Base-by-base conservation (phyloP, 352 stramenopile species). In the Elongisporangium senticosum region DNA sequence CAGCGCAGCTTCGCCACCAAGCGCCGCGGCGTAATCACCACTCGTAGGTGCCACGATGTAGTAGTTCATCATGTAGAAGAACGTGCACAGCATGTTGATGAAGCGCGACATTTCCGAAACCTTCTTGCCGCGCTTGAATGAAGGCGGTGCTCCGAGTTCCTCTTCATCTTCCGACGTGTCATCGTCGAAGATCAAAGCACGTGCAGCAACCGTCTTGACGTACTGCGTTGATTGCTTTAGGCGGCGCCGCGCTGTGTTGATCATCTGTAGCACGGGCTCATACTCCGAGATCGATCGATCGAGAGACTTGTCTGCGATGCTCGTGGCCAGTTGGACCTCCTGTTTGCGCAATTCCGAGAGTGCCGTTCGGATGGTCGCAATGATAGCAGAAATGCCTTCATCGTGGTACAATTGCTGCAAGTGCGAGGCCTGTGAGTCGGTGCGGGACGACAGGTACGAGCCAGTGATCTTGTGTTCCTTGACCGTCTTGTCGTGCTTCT, bases 41-140 rank as follows among this genome's bases (percentile, higher is more conserved):
- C 86, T 96, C 19, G 93, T 98, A 7, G 96, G 96, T 39, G 94
- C 93, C 11, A 98, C 94, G 67, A 99, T 98, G 77, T 98, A 98
- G 78, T 98, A 99, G 80, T 99, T 99, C 54, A 88, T 96, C 93
- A 98, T 98, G 79, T 98, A 99, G 33, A 99, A 73, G 72, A 98
- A 97, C 3, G 95, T 98, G 50, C 83, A 96, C 7, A 89, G 70
- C 69, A 98, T 90, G 74, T 99, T 99, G 55, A 99, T 82, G 52
- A 89, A 72, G 49, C 86, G 78, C 19, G 86, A 96, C 13, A 82
- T 65, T 55, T 89, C 66, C 4, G 80, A 91, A 26, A 68, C 62
- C 48, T 77, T 64, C 40, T 60, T 64, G 7, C 78, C 64, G 15
- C 72, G 64, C 50, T 78, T 84, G 65, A 91, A 79, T 51, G 84